Evolutionary conservation across 768 basidiomycete genomes (phyloP), one percentile per base, ranked within the genome.

Genomic region (Leccinum ochraceum): DNA sequence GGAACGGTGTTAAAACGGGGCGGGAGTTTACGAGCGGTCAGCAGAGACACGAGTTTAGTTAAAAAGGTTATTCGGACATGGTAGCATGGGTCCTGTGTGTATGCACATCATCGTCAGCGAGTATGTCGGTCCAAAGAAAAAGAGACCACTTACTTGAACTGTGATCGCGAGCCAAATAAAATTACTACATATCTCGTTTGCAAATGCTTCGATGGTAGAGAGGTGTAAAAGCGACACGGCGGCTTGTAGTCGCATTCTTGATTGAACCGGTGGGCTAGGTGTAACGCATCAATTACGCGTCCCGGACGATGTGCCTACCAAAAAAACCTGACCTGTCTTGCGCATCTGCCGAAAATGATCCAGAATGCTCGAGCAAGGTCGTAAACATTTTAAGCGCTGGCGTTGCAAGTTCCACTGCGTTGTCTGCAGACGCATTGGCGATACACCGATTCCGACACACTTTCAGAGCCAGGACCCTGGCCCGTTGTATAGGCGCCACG

Each of bases 161-260:
- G 84, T 83, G 46, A 93, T 79, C 0, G 89, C 88, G 30, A 98
- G 69, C 63, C 79, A 78, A 42, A 89, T 73, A 67, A 97, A 95
- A 65, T 83, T 81, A 3, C 76, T 75, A 22, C 79, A 69, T 22
- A 95, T 82, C 7, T 80, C 79, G 30, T 77, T 76, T 10, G 86
- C 82, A 71, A 86, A 95, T 3, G 66, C 68, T 37, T 81, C 75
- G 5, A 89, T 77, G 0, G 84, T 81, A 2, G 85, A 83, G 11
- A 99, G 78, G 69, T 94, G 93, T 30, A 97, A 76, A 52, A 98
- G 70, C 4, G 89, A 93, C 4, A 88, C 75, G 0, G 89, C 89
- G 5, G 95, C 93, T 68, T 92, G 88, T 8, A 98, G 76, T 32
- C 96, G 85, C 76, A 98, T 79, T 17, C 94, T 86, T 4, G 90